Conservation (phyloP, 192 early-diverging fungal species). For the Podila verticillata region DNA sequence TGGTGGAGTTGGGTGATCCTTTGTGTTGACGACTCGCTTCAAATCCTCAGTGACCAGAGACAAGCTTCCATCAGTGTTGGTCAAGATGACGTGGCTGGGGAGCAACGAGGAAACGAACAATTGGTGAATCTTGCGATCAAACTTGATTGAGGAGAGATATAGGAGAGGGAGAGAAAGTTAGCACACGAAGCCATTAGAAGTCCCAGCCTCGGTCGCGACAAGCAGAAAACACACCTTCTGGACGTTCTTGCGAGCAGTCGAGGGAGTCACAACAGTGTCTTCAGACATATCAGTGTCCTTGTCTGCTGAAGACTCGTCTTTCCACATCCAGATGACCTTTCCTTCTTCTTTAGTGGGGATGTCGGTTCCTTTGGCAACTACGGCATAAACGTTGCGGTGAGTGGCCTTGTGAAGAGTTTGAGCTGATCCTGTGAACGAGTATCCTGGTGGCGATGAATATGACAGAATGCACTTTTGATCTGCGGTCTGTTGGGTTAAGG, state of each 20-base stretch:
- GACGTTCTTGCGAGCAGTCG: slow-evolving; percentile 20
- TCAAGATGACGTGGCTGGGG: slow-evolving; percentile 53
- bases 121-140: slow-evolving; percentile 55
- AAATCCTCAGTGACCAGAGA: slow-evolving; percentile 56
- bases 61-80: slow-evolving; percentile 54
- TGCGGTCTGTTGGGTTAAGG: slow-evolving; percentile 42
- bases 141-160: slow-evolving; percentile 19
- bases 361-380: slow-evolving; percentile 60
- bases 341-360: slow-evolving; percentile 57
- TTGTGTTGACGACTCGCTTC: slow-evolving; percentile 50
- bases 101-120: slow-evolving; percentile 54
- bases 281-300: slow-evolving; percentile 21
- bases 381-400: slow-evolving; percentile 53
- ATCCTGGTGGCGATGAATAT: slow-evolving; percentile 60
- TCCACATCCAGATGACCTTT: slow-evolving; percentile 62
- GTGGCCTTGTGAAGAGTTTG: slow-evolving; percentile 36
- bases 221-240: slow-evolving; percentile 20
- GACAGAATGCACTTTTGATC: slow-evolving; percentile 62
- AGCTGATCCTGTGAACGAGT: slow-evolving; percentile 56
- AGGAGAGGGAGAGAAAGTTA: background rate
- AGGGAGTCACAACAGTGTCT: slow-evolving; percentile 35
- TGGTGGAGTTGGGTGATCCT: slow-evolving; percentile 15
- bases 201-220: background rate
- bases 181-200: background rate
- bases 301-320: slow-evolving; percentile 32